phyloP scores from a whole-genome alignment of 1,284 basidiomycete genomes.

The Salmacisia buchloeana region DNA sequence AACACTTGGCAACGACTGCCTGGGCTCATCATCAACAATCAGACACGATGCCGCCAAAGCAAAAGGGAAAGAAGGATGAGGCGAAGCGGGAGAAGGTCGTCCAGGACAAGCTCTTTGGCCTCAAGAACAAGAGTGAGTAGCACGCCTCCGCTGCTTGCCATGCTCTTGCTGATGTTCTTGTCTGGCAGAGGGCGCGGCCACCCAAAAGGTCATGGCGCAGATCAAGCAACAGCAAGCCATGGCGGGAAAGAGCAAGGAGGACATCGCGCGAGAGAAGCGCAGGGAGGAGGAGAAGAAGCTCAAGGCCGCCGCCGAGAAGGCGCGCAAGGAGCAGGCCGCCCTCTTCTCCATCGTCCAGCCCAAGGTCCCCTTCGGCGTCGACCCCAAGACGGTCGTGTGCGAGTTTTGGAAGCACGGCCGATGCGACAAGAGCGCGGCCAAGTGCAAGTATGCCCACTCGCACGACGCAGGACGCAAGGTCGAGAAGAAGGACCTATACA shows the following conservation, averaged over 20 bases:
- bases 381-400: constrained; percentile 48
- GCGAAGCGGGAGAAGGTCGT: constrained; percentile 53
- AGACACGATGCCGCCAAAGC: constrained; percentile 42
- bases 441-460: constrained; percentile 89
- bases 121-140: constrained; percentile 70
- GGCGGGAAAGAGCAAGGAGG: constrained; percentile 71
- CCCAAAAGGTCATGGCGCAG: constrained; percentile 73
- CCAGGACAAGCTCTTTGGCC: constrained; percentile 61
- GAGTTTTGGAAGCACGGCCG: constrained; percentile 46
- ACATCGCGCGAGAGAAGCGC: constrained; percentile 66
- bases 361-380: constrained; percentile 86
- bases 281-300: constrained; percentile 77
- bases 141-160: constrained; percentile 12
- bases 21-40: too few species aligned
- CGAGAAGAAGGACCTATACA: constrained; percentile 94
- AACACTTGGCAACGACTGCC: too few species aligned
- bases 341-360: constrained; percentile 51
- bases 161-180: constrained; percentile 47
- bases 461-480: constrained; percentile 77
- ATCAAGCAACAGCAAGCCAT: constrained; percentile 66
- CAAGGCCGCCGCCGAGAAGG: constrained; percentile 75
- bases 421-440: constrained; percentile 52
- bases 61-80: constrained; percentile 48
- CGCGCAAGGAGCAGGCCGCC: constrained; percentile 51
- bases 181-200: constrained; percentile 67